Evolutionary conservation across 768 basidiomycete genomes (phyloP).

Genomic region (Cystofilobasidium bisporidii): DNA sequence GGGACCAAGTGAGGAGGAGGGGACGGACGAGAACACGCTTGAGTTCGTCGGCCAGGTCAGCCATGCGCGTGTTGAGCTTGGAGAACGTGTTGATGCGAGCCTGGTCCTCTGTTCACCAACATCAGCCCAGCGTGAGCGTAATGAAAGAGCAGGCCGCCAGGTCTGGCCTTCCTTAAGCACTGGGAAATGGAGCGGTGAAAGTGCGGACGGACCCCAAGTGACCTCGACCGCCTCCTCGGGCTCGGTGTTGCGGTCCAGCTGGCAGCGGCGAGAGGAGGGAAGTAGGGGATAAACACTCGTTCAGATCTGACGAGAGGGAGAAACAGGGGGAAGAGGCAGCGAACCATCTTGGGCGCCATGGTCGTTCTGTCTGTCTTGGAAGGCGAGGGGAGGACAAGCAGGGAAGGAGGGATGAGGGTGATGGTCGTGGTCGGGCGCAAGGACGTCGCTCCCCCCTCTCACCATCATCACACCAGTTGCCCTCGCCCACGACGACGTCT

Average conservation of each 20-base stretch:
- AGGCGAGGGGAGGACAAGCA: too few relatives aligned
- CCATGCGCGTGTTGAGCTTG: slow-evolving; percentile 71
- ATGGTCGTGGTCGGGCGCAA: too few relatives aligned
- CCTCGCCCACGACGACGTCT: too few relatives aligned
- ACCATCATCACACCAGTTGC: too few relatives aligned
- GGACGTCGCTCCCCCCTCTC: too few relatives aligned
- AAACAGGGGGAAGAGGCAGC: background rate
- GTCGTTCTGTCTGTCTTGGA: too few relatives aligned
- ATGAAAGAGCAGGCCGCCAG: too few relatives aligned
- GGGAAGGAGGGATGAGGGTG: too few relatives aligned
- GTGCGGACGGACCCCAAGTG: slow-evolving; percentile 24
- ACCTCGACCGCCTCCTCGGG: slow-evolving; percentile 26
- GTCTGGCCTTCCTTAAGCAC: too few relatives aligned
- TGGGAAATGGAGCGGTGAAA: background rate
- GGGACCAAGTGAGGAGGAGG: background rate
- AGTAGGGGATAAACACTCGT: too few relatives aligned
- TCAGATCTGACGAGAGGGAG: too few relatives aligned
- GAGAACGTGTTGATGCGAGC: slow-evolving; percentile 85
- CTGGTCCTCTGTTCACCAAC: slow-evolving; percentile 54
- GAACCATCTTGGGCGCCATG: slow-evolving; percentile 18
- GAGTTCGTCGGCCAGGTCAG: slow-evolving; percentile 56
- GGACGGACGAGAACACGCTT: slow-evolving; percentile 15
- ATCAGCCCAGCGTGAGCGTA: background rate
- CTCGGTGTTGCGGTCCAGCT: slow-evolving; percentile 23
- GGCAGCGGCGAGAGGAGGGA: too few relatives aligned